These are phyloP conservation scores for Leishmania amazonensis DNA, from an alignment of 208 protist genomes.

Conservation along the genomic window DNA sequence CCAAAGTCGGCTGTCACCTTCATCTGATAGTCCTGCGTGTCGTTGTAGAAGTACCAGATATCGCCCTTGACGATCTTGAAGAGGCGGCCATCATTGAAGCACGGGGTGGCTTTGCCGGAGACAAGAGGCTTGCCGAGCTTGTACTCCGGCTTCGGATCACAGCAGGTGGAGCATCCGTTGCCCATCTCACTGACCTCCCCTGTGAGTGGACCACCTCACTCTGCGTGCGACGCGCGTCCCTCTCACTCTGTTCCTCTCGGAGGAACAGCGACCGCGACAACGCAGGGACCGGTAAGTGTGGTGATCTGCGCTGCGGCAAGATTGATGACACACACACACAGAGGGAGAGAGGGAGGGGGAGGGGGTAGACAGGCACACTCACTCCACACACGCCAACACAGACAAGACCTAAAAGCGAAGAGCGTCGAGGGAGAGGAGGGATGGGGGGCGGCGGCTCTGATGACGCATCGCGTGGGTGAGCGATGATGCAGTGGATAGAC, in stretches of 20 bases:
- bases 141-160: conserved; percentile 31
- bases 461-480: neutral
- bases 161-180: conserved; percentile 35
- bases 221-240: neutral
- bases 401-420: neutral
- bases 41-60: conserved; percentile 84
- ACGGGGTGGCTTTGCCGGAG: conserved; percentile 49
- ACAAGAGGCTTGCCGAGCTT: conserved; percentile 42
- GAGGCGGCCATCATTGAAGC: conserved; percentile 61
- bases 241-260: neutral
- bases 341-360: too few species aligned
- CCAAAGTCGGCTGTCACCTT: conserved; percentile 51
- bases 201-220: neutral
- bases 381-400: conserved; percentile 10
- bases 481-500: neutral
- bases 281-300: neutral
- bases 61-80: conserved; percentile 62
- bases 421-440: neutral
- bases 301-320: neutral
- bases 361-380: neutral
- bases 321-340: too few species aligned
- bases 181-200: conserved; percentile 13
- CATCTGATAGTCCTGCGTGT: conserved; percentile 79
- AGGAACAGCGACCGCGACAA: neutral
- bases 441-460: neutral